phyloP scores from a whole-genome alignment of 2,329 filamentous ascomycete species.

The Apiospora rasikravindrae region DNA sequence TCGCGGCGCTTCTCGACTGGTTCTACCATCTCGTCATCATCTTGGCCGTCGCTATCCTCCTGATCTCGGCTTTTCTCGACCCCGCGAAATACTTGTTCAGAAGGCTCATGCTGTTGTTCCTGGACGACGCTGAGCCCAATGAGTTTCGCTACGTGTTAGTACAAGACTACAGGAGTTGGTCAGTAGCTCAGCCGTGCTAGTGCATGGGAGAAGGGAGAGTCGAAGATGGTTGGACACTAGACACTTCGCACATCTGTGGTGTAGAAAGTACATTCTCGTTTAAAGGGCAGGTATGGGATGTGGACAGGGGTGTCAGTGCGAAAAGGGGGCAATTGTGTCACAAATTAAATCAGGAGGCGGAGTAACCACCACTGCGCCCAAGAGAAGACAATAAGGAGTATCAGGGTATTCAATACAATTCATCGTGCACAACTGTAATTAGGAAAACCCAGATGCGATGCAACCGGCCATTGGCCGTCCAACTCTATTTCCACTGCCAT shows the following conservation, averaged over 20 bases:
- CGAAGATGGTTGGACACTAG: background rate
- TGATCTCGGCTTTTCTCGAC: background rate
- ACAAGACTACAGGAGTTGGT: constrained; percentile 1
- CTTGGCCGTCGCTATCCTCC: background rate
- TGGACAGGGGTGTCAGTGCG: background rate
- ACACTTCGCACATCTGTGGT: background rate
- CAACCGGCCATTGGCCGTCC: constrained; percentile 20
- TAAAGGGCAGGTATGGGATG: background rate
- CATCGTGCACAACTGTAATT: constrained; percentile 14
- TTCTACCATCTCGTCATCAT: constrained; percentile 2
- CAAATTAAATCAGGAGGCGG: background rate
- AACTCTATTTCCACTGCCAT: constrained; percentile 24
- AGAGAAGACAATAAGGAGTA: background rate
- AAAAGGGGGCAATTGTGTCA: background rate
- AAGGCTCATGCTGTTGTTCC: background rate
- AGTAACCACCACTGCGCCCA: background rate
- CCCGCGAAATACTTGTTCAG: background rate
- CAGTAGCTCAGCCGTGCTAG: constrained; percentile 2
- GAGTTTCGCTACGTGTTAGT: constrained; percentile 4
- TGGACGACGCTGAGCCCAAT: background rate
- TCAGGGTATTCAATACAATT: constrained; percentile 18
- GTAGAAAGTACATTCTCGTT: background rate
- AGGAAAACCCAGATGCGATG: constrained; percentile 16
- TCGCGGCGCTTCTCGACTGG: background rate
- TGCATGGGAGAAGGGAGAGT: background rate